phyloP scores from a whole-genome alignment of 2,329 filamentous ascomycete species.

The Alternaria hordeiaustralica region DNA sequence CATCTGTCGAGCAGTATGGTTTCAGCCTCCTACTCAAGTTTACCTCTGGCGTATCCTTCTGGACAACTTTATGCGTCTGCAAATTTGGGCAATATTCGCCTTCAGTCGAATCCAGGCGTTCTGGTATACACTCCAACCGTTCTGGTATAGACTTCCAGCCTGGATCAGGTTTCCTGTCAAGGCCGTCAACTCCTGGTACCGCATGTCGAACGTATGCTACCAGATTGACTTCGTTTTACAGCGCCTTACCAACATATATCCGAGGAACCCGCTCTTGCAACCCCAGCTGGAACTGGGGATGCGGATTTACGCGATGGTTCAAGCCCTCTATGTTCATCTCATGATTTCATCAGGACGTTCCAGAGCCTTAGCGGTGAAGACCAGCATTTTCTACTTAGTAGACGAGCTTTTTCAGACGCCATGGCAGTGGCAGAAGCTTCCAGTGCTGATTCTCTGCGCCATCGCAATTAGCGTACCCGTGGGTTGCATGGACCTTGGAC shows the following conservation, averaged over 20 bases:
- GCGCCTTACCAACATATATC: neutral
- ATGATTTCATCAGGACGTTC: neutral
- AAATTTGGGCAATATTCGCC: neutral
- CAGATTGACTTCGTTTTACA: neutral
- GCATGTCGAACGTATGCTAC: neutral
- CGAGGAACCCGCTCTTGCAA: neutral
- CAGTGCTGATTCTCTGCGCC: neutral
- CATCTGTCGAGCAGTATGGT: constrained; percentile 9
- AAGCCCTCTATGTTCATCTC: neutral
- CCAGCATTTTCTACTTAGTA: neutral
- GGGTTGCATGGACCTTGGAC: neutral
- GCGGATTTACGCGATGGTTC: neutral
- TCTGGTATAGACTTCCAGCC: neutral
- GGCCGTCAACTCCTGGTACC: neutral
- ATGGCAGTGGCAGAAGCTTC: neutral
- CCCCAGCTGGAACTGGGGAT: neutral
- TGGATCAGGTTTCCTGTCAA: neutral
- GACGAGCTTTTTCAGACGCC: neutral
- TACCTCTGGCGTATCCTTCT: neutral
- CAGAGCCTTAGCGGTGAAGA: neutral
- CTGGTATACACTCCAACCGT: neutral
- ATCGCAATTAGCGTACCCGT: neutral
- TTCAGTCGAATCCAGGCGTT: neutral
- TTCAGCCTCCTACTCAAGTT: neutral
- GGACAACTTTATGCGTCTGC: neutral